Evolutionary conservation across 495 filamentous ascomycete species (phyloP), one percentile per base, ranked within the genome.

Genomic region (Penicillium ucsense): DNA sequence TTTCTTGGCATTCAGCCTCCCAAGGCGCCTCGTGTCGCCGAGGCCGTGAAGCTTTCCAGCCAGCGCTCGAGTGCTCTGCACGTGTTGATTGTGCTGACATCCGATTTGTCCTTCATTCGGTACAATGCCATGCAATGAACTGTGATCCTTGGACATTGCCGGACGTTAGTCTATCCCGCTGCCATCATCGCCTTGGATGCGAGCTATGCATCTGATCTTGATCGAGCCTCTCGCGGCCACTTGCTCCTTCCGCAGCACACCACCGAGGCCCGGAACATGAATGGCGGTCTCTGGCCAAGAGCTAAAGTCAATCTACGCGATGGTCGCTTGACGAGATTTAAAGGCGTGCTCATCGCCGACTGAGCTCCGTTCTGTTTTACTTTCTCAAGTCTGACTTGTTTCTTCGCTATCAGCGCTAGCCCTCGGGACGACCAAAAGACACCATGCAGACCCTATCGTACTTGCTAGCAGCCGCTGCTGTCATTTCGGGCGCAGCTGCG

Each of bases 401-500:
- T 3, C 28, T 34, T 28, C 8, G 11, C 28, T 20, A 1, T 20
- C 20, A 20, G 20, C 20, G 20, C 20, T 20, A 20, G 20, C 20
- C 20, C 20, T 20, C 29, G 31, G 12, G 31, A 30, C 31, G 39
- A 37, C 50, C 27, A 28, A n/a, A 31, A 27, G 37, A 51, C 55
- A 62, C 29, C 1, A 66, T 66, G 63, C 63, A 52, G 39, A 31
- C 42, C 30, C 31, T 55, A 5, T 45, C 43, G 6, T 49, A 49
- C 8, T 44, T 66, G 38, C 38, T 54, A 10, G 43, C 47, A 31
- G n/a, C 54, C 27, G 59, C 59, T 8, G 50, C 55, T 11, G 46
- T 63, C 27, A 45, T 51, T 40, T 57, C 57, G 28, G 49, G 50
- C 42, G 39, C 52, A 8, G 48, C 52, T 29, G 82, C 74, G 32